These are phyloP conservation scores for Takakia lepidozioides DNA, from an alignment of 225 moss, liverwort and hornwort genomes.

Conservation along the genomic window DNA sequence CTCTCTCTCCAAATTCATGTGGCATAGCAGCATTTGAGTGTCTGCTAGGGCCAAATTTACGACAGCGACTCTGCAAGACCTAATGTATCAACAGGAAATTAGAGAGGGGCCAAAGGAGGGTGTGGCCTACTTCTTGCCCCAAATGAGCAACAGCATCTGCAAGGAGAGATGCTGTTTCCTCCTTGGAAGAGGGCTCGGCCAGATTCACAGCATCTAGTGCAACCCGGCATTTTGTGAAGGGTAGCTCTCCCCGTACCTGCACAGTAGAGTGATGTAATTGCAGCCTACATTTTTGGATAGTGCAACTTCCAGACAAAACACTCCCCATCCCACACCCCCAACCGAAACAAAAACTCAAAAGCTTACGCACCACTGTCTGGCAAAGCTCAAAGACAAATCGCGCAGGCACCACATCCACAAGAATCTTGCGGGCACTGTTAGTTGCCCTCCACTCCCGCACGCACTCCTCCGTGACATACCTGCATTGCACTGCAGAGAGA, in stretches of 20 bases:
- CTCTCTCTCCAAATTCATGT: too few relatives aligned
- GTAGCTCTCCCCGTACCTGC: slow-evolving; percentile 89
- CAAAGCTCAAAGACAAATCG: slow-evolving; percentile 90
- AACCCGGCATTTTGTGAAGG: slow-evolving; percentile 83
- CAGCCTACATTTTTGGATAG: too few relatives aligned
- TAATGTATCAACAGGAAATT: slow-evolving; percentile 7
- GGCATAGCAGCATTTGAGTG: too few relatives aligned
- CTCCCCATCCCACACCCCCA: neutral
- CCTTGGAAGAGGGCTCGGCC: slow-evolving; percentile 56
- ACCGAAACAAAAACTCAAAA: neutral
- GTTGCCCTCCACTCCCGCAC: slow-evolving; percentile 83
- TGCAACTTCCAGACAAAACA: too few relatives aligned
- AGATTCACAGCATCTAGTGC: slow-evolving; percentile 87
- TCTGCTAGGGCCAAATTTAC: too few relatives aligned
- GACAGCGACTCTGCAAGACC: too few relatives aligned
- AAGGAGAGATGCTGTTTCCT: slow-evolving; percentile 75
- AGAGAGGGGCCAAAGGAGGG: slow-evolving; percentile 5
- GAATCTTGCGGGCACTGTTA: slow-evolving; percentile 71
- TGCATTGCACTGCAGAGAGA: slow-evolving; percentile 66
- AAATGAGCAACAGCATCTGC: slow-evolving; percentile 96
- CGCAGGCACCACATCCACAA: slow-evolving; percentile 32
- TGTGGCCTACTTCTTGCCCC: slow-evolving; percentile 80
- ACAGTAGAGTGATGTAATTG: too few relatives aligned
- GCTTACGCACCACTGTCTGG: slow-evolving; percentile 68
- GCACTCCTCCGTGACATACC: slow-evolving; percentile 78